A percentile compares a stretch with the other conserved stretches of the same genome.
Evolutionary conservation across 768 basidiomycete genomes (phyloP).

Genomic region (Mycena latifolia): DNA sequence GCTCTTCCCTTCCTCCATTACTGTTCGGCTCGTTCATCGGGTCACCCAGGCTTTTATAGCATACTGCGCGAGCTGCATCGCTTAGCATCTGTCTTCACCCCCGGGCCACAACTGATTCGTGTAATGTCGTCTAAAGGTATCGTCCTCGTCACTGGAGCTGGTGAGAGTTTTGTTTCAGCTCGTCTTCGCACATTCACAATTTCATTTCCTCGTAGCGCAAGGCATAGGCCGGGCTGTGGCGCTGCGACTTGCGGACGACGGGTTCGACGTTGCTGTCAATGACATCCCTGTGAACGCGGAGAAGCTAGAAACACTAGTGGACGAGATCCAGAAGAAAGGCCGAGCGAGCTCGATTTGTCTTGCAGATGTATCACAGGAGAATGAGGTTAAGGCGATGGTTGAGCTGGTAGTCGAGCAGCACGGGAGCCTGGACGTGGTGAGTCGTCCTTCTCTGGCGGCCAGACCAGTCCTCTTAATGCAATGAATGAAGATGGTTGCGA

Average conservation of each 20-base stretch:
- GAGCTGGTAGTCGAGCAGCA: constrained; percentile 35
- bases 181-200: no score
- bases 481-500: neutral
- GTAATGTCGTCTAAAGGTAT: constrained; percentile 40
- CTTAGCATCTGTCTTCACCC: neutral
- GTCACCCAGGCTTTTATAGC: no score
- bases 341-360: constrained; percentile 7
- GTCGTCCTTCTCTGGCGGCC: neutral
- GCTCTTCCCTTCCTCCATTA: no score
- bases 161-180: neutral
- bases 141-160: constrained; percentile 47
- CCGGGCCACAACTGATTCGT: neutral
- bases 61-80: no score
- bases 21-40: no score
- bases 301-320: constrained; percentile 33
- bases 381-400: constrained; percentile 41
- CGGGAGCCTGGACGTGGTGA: constrained; percentile 47
- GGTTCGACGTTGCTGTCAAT: constrained; percentile 49
- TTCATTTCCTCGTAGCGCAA: neutral
- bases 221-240: constrained; percentile 50
- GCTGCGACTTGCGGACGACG: constrained; percentile 50
- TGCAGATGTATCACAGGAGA: constrained; percentile 39
- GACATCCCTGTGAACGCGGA: constrained; percentile 48
- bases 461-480: neutral
- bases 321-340: constrained; percentile 29